A percentile compares a stretch with the other conserved stretches of the same genome.
phyloP scores from a whole-genome alignment of 1,139 yeast species.

The Saccharomyces hybrid region DNA sequence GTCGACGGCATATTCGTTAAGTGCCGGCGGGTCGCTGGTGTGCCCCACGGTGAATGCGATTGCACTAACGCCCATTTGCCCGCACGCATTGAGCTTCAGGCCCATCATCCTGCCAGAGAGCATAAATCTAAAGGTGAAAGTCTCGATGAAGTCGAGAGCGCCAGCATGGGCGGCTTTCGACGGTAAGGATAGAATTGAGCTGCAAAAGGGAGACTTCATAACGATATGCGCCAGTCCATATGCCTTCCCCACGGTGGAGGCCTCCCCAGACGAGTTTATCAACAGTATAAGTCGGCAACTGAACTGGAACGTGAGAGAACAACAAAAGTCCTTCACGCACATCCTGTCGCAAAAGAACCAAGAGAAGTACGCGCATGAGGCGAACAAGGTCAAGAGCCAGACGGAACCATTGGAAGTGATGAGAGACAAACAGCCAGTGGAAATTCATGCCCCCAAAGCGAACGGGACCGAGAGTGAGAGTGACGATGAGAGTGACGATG shows the following conservation, averaged over 20 bases:
- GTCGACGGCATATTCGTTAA: conserved; percentile 80
- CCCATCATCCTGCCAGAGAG: conserved; percentile 84
- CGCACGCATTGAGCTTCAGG: conserved; percentile 80
- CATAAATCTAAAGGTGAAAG: conserved; percentile 67
- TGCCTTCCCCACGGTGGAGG: conserved; percentile 79
- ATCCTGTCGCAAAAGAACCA: conserved; percentile 43
- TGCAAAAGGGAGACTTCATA: conserved; percentile 66
- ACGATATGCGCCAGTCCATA: conserved; percentile 70
- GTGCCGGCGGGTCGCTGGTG: conserved; percentile 86
- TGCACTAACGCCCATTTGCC: conserved; percentile 86
- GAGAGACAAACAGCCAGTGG: background rate
- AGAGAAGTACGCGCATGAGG: conserved; percentile 18
- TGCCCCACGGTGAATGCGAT: conserved; percentile 88
- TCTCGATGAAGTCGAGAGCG: conserved; percentile 56
- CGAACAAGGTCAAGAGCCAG: conserved; percentile 4
- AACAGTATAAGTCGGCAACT: conserved; percentile 76
- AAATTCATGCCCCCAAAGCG: background rate
- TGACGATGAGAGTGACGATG: conserved; percentile 3
- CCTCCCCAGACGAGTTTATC: conserved; percentile 68
- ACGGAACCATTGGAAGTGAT: background rate
- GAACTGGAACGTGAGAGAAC: conserved; percentile 81
- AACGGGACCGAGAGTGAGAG: background rate
- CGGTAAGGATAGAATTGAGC: conserved; percentile 69
- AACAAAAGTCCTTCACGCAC: conserved; percentile 64
- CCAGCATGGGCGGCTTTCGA: conserved; percentile 92